Conservation (phyloP, 2,329 filamentous ascomycete genomes). For the Aspergillus ruber region DNA sequence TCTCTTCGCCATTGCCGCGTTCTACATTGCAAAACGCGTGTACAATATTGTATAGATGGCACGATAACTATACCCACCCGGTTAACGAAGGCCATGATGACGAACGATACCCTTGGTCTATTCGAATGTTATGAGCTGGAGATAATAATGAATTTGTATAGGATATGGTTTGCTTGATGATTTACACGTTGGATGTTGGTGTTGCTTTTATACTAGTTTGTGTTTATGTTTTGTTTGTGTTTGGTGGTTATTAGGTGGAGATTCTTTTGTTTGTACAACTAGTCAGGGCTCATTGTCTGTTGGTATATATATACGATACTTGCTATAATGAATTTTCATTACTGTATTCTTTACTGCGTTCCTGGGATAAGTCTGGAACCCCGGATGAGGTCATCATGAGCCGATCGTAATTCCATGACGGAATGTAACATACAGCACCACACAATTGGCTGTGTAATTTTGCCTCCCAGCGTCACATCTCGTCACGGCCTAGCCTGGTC, state of each 20-base stretch:
- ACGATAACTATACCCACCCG: neutral
- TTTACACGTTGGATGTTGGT: too few species aligned
- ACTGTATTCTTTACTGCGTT: too few species aligned
- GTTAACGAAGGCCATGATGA: neutral
- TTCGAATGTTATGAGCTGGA: neutral
- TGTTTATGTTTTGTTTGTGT: too few species aligned
- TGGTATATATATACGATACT: too few species aligned
- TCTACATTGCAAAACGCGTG: conserved; percentile 72
- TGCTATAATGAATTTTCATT: too few species aligned
- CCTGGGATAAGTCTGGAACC: too few species aligned
- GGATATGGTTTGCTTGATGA: too few species aligned
- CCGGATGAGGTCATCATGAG: conserved; percentile 17
- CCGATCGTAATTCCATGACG: neutral
- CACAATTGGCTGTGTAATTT: neutral
- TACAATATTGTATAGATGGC: conserved; percentile 64
- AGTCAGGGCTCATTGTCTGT: too few species aligned
- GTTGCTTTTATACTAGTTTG: too few species aligned
- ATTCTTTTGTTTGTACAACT: too few species aligned
- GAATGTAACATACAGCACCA: conserved; percentile 2
- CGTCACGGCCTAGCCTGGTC: neutral
- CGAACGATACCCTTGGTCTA: conserved; percentile 7
- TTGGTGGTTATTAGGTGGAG: too few species aligned
- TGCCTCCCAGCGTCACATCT: neutral
- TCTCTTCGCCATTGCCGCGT: conserved; percentile 73
- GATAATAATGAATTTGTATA: too few species aligned